These are phyloP conservation scores for Boletus sp. DNA, from an alignment of 1,284 basidiomycete species.

Conservation along the genomic window DNA sequence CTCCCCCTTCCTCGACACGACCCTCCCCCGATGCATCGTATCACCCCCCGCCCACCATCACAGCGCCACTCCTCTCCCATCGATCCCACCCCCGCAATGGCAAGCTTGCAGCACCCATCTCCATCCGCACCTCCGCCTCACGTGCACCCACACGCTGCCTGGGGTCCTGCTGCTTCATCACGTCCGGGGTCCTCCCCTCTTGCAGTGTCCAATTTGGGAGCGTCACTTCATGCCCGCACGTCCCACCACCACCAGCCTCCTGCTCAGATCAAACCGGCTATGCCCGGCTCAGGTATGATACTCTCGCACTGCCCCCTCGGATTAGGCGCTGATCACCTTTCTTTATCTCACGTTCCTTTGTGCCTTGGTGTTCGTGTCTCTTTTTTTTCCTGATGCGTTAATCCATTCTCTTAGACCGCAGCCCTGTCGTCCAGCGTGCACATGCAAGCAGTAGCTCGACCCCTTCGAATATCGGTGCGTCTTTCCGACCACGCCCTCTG, in stretches of 20 bases:
- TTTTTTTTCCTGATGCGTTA: constrained; percentile 13
- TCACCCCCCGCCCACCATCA: constrained; percentile 26
- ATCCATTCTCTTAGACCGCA: constrained; percentile 21
- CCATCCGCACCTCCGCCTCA: constrained; percentile 27
- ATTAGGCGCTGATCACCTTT: constrained; percentile 14
- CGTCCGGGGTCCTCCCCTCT: constrained; percentile 35
- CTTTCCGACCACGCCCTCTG: not conserved
- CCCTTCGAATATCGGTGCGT: constrained; percentile 27
- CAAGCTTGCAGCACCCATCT: constrained; percentile 31
- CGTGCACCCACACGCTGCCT: constrained; percentile 30
- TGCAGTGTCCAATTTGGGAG: constrained; percentile 26
- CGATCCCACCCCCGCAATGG: constrained; percentile 31
- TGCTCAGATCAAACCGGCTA: constrained; percentile 31
- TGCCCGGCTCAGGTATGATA: constrained; percentile 30
- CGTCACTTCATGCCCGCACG: constrained; percentile 28
- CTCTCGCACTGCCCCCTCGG: not conserved
- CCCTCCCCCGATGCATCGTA: constrained; percentile 28
- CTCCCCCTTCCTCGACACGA: constrained; percentile 21
- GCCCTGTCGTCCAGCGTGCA: constrained; percentile 28
- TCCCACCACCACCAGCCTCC: constrained; percentile 29
- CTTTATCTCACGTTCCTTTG: not conserved
- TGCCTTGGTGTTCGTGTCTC: not conserved
- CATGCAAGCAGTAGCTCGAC: constrained; percentile 27
- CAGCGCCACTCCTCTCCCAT: constrained; percentile 23
- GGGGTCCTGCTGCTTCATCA: constrained; percentile 25